Conservation (phyloP, 2,329 filamentous ascomycete genomes). For the Colletotrichum filicis region DNA sequence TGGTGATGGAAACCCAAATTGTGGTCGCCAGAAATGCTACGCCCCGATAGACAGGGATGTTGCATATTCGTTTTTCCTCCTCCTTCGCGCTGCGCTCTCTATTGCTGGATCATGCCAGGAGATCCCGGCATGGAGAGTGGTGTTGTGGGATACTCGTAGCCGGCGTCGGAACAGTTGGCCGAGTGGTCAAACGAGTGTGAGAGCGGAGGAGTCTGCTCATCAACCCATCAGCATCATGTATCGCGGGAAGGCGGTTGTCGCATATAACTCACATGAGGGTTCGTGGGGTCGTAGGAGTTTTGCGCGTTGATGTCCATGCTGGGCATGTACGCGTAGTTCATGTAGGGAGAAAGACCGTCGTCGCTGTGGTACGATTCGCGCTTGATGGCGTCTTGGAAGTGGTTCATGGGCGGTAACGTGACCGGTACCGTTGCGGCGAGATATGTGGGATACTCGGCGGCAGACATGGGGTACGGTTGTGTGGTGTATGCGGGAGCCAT, state of each 20-base stretch:
- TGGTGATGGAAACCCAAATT: background rate
- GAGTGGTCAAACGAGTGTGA: slow-evolving; percentile 80
- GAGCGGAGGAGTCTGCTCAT: slow-evolving; percentile 77
- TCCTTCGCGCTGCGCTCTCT: background rate
- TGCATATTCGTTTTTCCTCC: background rate
- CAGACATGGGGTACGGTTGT: slow-evolving; percentile 62
- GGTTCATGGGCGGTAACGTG: slow-evolving; percentile 73
- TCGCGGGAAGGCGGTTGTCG: slow-evolving; percentile 55
- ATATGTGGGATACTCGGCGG: slow-evolving; percentile 67
- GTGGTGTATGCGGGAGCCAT: slow-evolving; percentile 69
- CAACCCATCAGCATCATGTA: slow-evolving; percentile 60
- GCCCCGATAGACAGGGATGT: background rate
- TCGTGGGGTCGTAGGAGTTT: slow-evolving; percentile 73
- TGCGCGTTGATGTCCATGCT: slow-evolving; percentile 71
- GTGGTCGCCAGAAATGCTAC: background rate
- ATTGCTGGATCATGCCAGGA: slow-evolving; percentile 61
- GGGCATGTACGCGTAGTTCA: slow-evolving; percentile 74
- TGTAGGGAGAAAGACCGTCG: slow-evolving; percentile 71
- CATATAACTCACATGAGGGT: slow-evolving; percentile 78
- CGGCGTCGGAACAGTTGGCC: slow-evolving; percentile 68
- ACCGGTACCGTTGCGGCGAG: slow-evolving; percentile 65
- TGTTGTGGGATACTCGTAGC: slow-evolving; percentile 75
- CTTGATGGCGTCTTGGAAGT: slow-evolving; percentile 74
- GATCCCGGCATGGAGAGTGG: slow-evolving; percentile 80
- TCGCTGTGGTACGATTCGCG: slow-evolving; percentile 69